A percentile compares a stretch with the other conserved stretches of the same genome.
Conservation (phyloP, 768 basidiomycete species). For the Agrocybe pediades region DNA sequence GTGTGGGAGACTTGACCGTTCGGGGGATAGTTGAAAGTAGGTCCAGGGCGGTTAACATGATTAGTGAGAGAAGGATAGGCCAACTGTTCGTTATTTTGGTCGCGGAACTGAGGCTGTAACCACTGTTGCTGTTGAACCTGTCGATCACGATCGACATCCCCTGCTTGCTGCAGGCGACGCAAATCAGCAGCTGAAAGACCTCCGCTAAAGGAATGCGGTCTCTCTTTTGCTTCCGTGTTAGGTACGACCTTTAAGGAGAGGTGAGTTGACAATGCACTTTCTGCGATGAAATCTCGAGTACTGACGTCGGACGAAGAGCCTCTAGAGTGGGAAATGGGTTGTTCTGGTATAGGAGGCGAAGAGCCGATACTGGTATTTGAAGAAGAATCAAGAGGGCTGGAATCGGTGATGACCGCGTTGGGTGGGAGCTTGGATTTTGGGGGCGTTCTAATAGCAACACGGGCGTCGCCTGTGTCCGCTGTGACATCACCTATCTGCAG, state of each 20-base stretch:
- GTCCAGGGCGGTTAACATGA: conserved; percentile 56
- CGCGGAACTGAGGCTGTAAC: conserved; percentile 51
- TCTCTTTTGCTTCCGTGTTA: conserved; percentile 64
- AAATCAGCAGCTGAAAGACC: conserved; percentile 74
- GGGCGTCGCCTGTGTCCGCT: conserved; percentile 53
- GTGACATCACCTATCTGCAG: conserved; percentile 63
- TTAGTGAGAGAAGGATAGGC: conserved; percentile 71
- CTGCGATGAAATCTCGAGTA: conserved; percentile 58
- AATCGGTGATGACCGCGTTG: conserved; percentile 55
- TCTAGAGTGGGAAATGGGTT: conserved; percentile 76
- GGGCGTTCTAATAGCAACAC: conserved; percentile 61
- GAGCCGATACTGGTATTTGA: conserved; percentile 74
- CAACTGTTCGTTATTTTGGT: conserved; percentile 45
- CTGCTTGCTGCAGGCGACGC: conserved; percentile 72
- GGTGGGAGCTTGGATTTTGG: conserved; percentile 64
- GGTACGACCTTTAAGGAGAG: conserved; percentile 52
- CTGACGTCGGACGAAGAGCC: conserved; percentile 82
- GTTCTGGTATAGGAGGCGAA: conserved; percentile 69
- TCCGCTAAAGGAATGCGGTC: conserved; percentile 82
- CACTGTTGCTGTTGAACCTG: conserved; percentile 47
- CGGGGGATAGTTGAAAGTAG: conserved; percentile 51
- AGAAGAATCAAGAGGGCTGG: conserved; percentile 73
- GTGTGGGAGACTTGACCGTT: conserved; percentile 32
- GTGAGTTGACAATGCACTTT: conserved; percentile 59
- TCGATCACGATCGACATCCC: conserved; percentile 44